phyloP scores from a whole-genome alignment of 2,329 filamentous ascomycete species.

The Parafenestella ontariensis region DNA sequence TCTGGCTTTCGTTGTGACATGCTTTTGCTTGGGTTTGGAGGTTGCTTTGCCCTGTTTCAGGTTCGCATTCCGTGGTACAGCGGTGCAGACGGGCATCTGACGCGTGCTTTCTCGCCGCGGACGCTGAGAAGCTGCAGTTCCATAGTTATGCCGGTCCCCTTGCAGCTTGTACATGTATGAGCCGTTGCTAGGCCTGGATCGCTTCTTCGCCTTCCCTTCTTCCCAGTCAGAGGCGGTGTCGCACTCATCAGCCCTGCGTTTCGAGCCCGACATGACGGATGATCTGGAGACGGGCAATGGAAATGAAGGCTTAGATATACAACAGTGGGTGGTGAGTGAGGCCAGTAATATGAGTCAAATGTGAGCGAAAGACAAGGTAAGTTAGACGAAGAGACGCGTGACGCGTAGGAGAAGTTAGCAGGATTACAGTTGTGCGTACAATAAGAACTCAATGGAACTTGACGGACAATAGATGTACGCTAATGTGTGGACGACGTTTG shows the following conservation, averaged over 20 bases:
- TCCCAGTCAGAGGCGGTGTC: neutral
- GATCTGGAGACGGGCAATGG: neutral
- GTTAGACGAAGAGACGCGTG: neutral
- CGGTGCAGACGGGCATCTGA: neutral
- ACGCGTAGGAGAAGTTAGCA: neutral
- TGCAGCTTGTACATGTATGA: neutral
- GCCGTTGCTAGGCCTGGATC: neutral
- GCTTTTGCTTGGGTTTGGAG: neutral
- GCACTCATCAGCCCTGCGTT: neutral
- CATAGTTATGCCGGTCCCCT: conserved; percentile 1
- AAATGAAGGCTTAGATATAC: too few relatives aligned
- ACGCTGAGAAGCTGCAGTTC: conserved; percentile 9
- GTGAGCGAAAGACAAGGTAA: neutral
- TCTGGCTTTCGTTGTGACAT: neutral
- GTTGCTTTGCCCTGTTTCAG: neutral
- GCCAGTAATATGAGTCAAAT: neutral
- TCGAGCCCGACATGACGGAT: neutral
- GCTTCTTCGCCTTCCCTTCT: neutral
- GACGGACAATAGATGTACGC: neutral
- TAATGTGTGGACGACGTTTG: neutral
- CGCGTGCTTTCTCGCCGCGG: neutral
- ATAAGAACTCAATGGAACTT: neutral
- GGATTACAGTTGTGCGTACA: neutral
- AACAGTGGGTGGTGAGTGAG: neutral
- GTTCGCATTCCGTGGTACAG: neutral